These are phyloP conservation scores for Monosporascus sp. DNA, from an alignment of 2,329 filamentous ascomycete species.

Conservation along the genomic window DNA sequence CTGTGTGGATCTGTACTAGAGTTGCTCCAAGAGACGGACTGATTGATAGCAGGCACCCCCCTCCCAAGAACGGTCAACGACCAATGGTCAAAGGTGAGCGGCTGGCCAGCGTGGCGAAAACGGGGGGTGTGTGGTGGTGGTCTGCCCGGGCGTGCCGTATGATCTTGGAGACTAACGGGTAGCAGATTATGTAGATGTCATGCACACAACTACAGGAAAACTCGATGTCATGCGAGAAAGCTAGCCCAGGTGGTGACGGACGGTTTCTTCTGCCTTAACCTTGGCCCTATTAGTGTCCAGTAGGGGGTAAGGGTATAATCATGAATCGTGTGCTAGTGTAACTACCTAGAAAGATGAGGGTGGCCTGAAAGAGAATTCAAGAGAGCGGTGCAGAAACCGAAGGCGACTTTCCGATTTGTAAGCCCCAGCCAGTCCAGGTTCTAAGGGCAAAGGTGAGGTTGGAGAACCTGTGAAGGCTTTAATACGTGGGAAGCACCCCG, in stretches of 20 bases:
- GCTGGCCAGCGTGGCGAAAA: neutral
- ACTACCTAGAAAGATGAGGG: neutral
- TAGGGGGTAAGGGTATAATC: no score
- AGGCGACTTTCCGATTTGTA: slow-evolving; percentile 27
- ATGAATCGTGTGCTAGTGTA: neutral
- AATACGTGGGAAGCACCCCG: neutral
- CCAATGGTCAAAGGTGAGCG: neutral
- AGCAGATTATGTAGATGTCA: no score
- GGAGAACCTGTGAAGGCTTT: no score
- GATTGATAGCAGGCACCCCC: neutral
- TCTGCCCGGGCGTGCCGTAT: no score
- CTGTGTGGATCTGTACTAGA: neutral
- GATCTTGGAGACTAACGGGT: no score
- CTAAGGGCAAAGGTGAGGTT: no score
- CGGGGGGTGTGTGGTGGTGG: no score
- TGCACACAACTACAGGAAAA: no score
- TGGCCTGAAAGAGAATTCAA: slow-evolving; percentile 21
- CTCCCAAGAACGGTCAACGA: neutral
- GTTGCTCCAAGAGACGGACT: neutral
- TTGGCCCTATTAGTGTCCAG: no score
- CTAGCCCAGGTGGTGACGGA: no score
- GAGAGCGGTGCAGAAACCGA: slow-evolving; percentile 23
- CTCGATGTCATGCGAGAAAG: no score
- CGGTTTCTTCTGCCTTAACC: no score
- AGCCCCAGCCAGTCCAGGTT: slow-evolving; percentile 10